These are phyloP conservation scores for Phytopythium montanum DNA, from an alignment of 352 stramenopile species.

Conservation along the genomic window DNA sequence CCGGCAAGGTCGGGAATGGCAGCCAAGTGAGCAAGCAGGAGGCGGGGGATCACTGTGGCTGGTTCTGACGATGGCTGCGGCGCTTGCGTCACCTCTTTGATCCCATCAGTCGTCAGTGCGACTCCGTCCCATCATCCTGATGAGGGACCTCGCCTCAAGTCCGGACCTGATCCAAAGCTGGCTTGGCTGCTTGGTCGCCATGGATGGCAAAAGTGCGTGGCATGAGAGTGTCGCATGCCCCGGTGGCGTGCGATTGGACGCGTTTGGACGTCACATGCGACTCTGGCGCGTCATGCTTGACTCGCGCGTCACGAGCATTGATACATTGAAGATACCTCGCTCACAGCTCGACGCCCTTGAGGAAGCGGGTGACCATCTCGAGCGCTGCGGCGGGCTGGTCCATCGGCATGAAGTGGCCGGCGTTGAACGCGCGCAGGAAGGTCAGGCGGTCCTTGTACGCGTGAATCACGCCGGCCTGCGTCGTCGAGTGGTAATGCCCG, in stretches of 20 bases:
- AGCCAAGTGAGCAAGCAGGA: neutral
- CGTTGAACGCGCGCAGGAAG: slow-evolving; percentile 50
- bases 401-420: slow-evolving; percentile 48
- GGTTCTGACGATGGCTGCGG: too few relatives aligned
- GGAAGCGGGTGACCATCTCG: slow-evolving; percentile 61
- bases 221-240: neutral
- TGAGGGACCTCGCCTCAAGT: too few relatives aligned
- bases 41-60: too few relatives aligned
- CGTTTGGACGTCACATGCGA: neutral
- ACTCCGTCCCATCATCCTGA: too few relatives aligned
- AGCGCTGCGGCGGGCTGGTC: slow-evolving; percentile 41
- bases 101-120: too few relatives aligned
- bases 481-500: neutral
- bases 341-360: slow-evolving; percentile 23
- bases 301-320: too few relatives aligned
- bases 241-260: neutral
- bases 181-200: too few relatives aligned
- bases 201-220: neutral
- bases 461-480: slow-evolving; percentile 12
- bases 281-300: too few relatives aligned
- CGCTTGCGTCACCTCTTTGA: too few relatives aligned
- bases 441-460: slow-evolving; percentile 20
- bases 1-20: too few relatives aligned
- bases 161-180: too few relatives aligned
- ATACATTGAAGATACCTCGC: neutral